These are phyloP conservation scores for Sanghuangporus baumii DNA, from an alignment of 1,284 basidiomycete genomes.

Conservation along the genomic window DNA sequence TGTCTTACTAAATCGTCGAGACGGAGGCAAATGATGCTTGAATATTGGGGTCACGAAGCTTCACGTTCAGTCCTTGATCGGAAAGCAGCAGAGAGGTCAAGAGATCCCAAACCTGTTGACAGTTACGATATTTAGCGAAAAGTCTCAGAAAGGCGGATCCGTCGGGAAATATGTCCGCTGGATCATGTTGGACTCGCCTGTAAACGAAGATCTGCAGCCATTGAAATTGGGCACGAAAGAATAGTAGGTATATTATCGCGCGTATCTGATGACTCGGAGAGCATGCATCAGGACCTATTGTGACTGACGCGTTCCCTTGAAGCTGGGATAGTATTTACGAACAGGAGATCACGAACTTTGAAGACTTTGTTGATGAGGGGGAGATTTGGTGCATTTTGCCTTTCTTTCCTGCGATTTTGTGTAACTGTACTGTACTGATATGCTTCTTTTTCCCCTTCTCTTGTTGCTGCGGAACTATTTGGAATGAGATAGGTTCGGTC, in stretches of 20 bases:
- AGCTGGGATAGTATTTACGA: constrained; percentile 74
- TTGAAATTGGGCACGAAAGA: constrained; percentile 69
- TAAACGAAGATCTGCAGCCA: constrained; percentile 36
- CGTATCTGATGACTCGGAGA: constrained; percentile 20
- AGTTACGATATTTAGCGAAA: no score
- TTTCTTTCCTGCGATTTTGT: not conserved
- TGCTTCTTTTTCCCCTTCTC: not conserved
- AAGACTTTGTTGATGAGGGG: constrained; percentile 82
- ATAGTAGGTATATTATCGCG: constrained; percentile 32
- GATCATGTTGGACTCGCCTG: not conserved
- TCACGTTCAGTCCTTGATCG: no score
- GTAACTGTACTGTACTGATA: not conserved
- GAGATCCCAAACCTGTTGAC: not conserved
- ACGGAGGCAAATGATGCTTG: no score
- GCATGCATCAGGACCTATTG: not conserved
- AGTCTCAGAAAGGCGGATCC: no score
- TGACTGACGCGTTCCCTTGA: not conserved
- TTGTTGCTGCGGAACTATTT: not conserved
- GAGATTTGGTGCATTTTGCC: constrained; percentile 66
- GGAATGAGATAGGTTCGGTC: constrained; percentile 68
- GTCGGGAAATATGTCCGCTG: no score
- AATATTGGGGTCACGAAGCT: no score
- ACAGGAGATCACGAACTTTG: constrained; percentile 69
- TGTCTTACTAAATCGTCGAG: not conserved
- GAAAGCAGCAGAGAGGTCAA: not conserved